A percentile compares a stretch with the other conserved stretches of the same genome.
phyloP scores from a whole-genome alignment of 352 stramenopile genomes.

The Phytophthora fragariae region DNA sequence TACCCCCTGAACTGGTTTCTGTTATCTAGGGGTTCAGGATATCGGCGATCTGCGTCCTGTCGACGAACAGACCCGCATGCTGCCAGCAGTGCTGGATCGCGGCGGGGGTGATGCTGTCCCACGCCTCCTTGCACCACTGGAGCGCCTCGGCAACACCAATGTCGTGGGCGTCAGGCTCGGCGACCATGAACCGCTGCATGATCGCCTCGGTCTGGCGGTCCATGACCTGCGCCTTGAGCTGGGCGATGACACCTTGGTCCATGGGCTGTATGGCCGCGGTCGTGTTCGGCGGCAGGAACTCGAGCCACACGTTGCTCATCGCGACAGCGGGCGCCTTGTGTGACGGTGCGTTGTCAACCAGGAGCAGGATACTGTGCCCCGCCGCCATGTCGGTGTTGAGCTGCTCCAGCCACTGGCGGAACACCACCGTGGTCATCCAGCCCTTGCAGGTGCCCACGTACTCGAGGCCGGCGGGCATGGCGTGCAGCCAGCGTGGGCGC shows the following conservation, averaged over 20 bases:
- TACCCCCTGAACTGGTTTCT: not conserved
- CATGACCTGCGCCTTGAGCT: not conserved
- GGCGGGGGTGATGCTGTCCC: not conserved
- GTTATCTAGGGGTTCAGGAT: not conserved
- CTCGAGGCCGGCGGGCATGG: not conserved
- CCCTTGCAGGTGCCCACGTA: constrained; percentile 8
- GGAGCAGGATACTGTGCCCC: not conserved
- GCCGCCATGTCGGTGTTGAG: constrained; percentile 3
- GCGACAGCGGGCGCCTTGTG: not conserved
- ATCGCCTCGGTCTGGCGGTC: not conserved
- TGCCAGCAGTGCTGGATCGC: not conserved
- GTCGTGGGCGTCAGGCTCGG: not conserved
- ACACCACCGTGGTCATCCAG: constrained; percentile 14
- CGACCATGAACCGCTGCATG: not conserved
- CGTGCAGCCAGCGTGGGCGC: constrained; percentile 1
- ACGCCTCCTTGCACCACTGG: not conserved
- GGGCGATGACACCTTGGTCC: not conserved
- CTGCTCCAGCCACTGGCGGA: not conserved
- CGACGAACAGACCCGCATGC: not conserved
- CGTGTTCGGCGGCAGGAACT: constrained; percentile 3
- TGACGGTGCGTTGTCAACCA: not conserved
- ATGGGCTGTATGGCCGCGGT: constrained; percentile 9
- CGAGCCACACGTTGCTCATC: not conserved
- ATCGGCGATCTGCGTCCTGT: not conserved
- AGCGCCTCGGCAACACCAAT: not conserved